Conservation (phyloP, 768 basidiomycete species). For the Trametes maxima region DNA sequence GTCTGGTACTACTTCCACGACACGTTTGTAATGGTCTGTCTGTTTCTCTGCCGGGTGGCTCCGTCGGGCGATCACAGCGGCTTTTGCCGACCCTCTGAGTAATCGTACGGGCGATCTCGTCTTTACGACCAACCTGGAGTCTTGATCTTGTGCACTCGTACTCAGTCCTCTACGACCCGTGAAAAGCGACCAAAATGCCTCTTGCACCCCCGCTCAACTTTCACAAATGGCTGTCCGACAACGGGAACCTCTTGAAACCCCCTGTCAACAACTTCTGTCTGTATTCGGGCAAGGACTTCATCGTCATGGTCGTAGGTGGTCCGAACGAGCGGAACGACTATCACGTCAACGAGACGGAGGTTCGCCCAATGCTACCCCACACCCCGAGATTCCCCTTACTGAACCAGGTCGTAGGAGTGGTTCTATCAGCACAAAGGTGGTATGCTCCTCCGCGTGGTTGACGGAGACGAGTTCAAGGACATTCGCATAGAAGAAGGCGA, state of each 20-base stretch:
- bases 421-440: constrained; percentile 96
- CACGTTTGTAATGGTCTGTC: no score
- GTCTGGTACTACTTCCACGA: no score
- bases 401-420: constrained; percentile 69
- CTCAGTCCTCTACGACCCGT: background rate
- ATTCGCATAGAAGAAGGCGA: constrained; percentile 92
- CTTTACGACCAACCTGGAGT: background rate
- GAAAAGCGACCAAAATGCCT: constrained; percentile 52
- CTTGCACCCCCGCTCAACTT: constrained; percentile 86
- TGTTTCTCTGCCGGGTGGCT: background rate
- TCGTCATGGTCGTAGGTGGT: constrained; percentile 96
- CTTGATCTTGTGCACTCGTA: background rate
- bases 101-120: background rate
- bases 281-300: constrained; percentile 81
- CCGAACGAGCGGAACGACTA: constrained; percentile 95
- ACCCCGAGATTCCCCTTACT: background rate
- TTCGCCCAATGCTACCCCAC: constrained; percentile 31
- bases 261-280: constrained; percentile 93
- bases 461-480: constrained; percentile 78
- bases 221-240: constrained; percentile 84
- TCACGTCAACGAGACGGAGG: constrained; percentile 95
- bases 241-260: constrained; percentile 77
- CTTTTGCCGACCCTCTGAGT: constrained; percentile 20
- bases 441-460: constrained; percentile 88
- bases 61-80: background rate